Percentiles rank a stretch among this genome's conserved stretches.
Conservation (phyloP, 192 early-diverging fungal genomes). For the Linnemannia zychae region DNA sequence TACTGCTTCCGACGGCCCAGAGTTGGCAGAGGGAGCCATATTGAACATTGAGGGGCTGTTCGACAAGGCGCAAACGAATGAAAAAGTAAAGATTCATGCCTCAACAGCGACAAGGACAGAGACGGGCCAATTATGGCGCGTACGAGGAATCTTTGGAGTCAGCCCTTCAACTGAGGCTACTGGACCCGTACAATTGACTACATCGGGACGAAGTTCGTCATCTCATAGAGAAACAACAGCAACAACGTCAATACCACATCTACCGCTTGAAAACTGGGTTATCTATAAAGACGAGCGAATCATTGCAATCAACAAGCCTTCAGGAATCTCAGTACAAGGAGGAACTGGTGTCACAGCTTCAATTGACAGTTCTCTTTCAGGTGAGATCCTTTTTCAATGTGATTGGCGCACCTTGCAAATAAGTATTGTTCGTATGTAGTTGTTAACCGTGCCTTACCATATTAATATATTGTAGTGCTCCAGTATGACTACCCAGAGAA, state of each 20-base stretch:
- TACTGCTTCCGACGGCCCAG: background rate
- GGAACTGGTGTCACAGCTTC: conserved; percentile 16
- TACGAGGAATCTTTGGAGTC: background rate
- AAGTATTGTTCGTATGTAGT: background rate
- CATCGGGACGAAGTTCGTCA: background rate
- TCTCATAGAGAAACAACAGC: background rate
- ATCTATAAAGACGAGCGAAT: conserved; percentile 34
- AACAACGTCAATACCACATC: background rate
- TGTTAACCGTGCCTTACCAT: background rate
- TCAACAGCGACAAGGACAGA: conserved; percentile 2
- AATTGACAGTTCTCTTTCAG: conserved; percentile 26
- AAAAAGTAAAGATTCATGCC: background rate
- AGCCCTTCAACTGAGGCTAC: background rate
- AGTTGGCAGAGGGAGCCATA: background rate
- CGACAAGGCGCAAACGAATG: background rate
- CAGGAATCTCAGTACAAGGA: conserved; percentile 33
- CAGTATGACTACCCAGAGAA: conserved; percentile 19
- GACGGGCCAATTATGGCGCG: conserved; percentile 34
- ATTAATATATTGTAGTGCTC: background rate
- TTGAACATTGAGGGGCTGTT: background rate
- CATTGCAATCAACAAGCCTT: conserved; percentile 30
- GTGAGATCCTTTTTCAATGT: background rate
- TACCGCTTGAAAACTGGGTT: conserved; percentile 36
- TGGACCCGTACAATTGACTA: background rate
- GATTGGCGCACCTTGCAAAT: background rate